Conservation (phyloP, 2,329 filamentous ascomycete species). For the Colletotrichum sp. region DNA sequence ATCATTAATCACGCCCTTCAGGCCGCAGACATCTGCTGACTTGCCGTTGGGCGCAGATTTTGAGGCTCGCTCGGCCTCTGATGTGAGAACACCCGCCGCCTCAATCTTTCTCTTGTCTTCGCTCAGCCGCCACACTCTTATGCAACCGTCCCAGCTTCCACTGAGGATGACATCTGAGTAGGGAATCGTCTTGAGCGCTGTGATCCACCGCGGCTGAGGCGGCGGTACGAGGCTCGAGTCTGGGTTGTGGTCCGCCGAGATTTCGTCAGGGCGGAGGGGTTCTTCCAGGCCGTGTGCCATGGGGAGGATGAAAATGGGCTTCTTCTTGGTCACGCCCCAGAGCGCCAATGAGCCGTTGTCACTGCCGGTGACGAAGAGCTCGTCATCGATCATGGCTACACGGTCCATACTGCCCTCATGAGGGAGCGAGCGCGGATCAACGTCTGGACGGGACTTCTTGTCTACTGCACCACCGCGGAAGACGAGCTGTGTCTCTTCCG, state of each 20-base stretch:
- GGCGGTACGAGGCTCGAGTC: conserved; percentile 63
- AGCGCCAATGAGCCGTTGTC: conserved; percentile 88
- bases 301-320: conserved; percentile 80
- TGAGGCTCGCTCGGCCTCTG: conserved; percentile 17
- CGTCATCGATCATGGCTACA: conserved; percentile 86
- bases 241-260: conserved; percentile 74
- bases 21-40: conserved; percentile 25
- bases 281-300: conserved; percentile 87
- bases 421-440: conserved; percentile 59
- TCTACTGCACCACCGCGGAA: conserved; percentile 77
- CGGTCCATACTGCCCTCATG: conserved; percentile 88
- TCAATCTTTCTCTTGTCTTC: conserved; percentile 84
- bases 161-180: conserved; percentile 90
- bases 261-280: conserved; percentile 67
- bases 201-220: conserved; percentile 85
- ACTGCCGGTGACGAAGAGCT: conserved; percentile 89
- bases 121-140: conserved; percentile 84
- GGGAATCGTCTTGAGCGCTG: conserved; percentile 82
- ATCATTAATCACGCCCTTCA: conserved; percentile 82
- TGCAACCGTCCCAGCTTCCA: conserved; percentile 91
- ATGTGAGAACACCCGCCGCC: conserved; percentile 65
- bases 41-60: conserved; percentile 16
- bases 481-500: conserved; percentile 93
- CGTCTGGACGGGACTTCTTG: conserved; percentile 47
- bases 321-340: conserved; percentile 94